Evolutionary conservation across 805 yeast species (phyloP).

Genomic region (Monosporozyma servazzii): DNA sequence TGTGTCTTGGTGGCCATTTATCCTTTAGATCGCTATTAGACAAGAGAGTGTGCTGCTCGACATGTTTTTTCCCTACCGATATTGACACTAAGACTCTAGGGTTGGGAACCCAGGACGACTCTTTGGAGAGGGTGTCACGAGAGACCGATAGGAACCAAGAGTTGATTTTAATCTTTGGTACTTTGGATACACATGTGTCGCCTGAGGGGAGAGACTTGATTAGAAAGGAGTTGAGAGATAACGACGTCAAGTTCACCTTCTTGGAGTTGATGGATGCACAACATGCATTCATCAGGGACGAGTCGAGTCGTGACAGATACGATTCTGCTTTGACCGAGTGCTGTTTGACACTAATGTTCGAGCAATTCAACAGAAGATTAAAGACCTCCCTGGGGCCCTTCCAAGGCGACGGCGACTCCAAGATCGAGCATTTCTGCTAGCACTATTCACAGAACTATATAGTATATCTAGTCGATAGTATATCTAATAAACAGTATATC

Average conservation of each 20-base stretch:
- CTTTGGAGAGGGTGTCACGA: constrained; percentile 43
- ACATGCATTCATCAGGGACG: constrained; percentile 78
- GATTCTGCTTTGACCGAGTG: constrained; percentile 67
- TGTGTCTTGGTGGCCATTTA: constrained; percentile 81
- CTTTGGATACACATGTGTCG: constrained; percentile 73
- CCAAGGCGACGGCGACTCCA: constrained; percentile 40
- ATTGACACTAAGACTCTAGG: constrained; percentile 64
- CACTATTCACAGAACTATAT: too few species aligned
- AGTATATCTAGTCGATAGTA: too few species aligned
- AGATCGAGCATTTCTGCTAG: constrained; percentile 58
- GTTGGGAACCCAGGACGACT: constrained; percentile 36
- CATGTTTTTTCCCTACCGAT: constrained; percentile 75
- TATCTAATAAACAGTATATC: too few species aligned
- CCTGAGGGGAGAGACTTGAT: constrained; percentile 68
- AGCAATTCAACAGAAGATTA: constrained; percentile 60
- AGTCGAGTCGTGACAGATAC: constrained; percentile 67
- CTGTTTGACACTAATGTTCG: constrained; percentile 59
- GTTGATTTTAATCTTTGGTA: constrained; percentile 62
- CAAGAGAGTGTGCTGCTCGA: constrained; percentile 53
- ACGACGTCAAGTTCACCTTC: constrained; percentile 56
- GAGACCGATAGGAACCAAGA: constrained; percentile 47
- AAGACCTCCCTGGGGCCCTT: constrained; percentile 57
- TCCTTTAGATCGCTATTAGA: constrained; percentile 58
- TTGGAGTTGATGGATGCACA: constrained; percentile 72
- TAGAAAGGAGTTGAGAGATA: constrained; percentile 44